Evolutionary conservation across 164 flowering plant species (phyloP).

Genomic region (Aristolochia californica): DNA sequence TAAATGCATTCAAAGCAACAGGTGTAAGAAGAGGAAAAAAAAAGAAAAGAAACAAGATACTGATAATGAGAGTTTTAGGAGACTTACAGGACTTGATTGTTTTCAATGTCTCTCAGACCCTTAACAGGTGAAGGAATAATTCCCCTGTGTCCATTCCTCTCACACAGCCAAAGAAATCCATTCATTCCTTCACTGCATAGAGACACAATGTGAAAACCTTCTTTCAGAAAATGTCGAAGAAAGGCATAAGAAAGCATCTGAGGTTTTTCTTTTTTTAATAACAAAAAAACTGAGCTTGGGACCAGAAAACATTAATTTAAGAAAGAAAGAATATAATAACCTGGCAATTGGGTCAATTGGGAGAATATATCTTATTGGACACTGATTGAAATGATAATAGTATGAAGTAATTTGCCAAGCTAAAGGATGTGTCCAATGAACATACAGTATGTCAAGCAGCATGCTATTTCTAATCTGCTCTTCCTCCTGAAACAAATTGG

Average conservation of each 20-base stretch:
- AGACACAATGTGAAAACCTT: constrained; percentile 4
- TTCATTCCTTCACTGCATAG: constrained; percentile 84
- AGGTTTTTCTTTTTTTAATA: background rate
- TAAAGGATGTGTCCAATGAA: constrained; percentile 45
- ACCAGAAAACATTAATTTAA: background rate
- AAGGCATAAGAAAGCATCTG: too few species aligned
- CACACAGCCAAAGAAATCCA: constrained; percentile 63
- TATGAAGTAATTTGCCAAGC: constrained; percentile 33
- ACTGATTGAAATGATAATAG: constrained; percentile 21
- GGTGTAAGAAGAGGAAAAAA: constrained; percentile 4
- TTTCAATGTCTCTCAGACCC: constrained; percentile 39
- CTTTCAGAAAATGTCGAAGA: background rate
- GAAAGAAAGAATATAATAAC: constrained; percentile 18
- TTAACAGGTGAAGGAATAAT: constrained; percentile 49
- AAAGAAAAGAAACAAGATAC: constrained; percentile 2
- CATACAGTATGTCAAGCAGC: constrained; percentile 78
- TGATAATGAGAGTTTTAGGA: background rate
- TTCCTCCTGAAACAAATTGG: constrained; percentile 44
- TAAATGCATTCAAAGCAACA: background rate
- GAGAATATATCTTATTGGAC: constrained; percentile 24
- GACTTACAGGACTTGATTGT: constrained; percentile 68
- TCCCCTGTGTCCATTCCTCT: constrained; percentile 46
- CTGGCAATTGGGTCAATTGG: constrained; percentile 49
- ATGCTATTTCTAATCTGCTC: constrained; percentile 65
- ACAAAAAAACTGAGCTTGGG: constrained; percentile 1